These are phyloP conservation scores for Grosmannia serpens DNA, from an alignment of 2,329 filamentous ascomycete species.

Conservation along the genomic window DNA sequence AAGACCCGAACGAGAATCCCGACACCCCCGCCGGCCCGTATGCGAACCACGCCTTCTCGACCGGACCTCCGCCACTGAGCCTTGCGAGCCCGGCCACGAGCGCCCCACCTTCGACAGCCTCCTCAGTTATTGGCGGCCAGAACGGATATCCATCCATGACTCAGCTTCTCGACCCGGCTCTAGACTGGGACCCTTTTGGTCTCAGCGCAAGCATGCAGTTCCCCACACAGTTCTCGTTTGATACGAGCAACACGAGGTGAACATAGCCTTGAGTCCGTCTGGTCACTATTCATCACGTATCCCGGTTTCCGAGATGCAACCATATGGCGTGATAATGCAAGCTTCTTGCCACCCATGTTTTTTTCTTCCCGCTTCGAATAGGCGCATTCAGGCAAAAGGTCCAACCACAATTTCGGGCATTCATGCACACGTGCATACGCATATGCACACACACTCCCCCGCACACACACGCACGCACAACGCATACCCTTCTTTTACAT, in stretches of 20 bases:
- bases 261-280: neutral
- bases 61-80: constrained; percentile 28
- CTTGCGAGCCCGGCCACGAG: constrained; percentile 25
- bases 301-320: neutral
- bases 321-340: neutral
- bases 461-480: neutral
- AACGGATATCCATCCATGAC: constrained; percentile 59
- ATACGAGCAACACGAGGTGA: constrained; percentile 43
- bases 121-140: constrained; percentile 19
- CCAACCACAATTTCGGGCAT: neutral
- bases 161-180: constrained; percentile 60
- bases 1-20: constrained; percentile 54
- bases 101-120: constrained; percentile 10
- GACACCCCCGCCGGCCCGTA: constrained; percentile 58
- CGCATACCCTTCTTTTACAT: neutral
- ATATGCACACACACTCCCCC: neutral
- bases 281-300: neutral
- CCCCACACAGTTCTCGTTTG: constrained; percentile 70
- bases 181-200: constrained; percentile 89
- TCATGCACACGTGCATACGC: neutral
- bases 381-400: neutral
- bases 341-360: neutral
- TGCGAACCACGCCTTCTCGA: constrained; percentile 39
- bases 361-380: neutral
- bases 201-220: constrained; percentile 93